Percentiles rank a stretch among this genome's conserved stretches.
phyloP scores from a whole-genome alignment of 352 stramenopile genomes.

The Phytophthora meadii region DNA sequence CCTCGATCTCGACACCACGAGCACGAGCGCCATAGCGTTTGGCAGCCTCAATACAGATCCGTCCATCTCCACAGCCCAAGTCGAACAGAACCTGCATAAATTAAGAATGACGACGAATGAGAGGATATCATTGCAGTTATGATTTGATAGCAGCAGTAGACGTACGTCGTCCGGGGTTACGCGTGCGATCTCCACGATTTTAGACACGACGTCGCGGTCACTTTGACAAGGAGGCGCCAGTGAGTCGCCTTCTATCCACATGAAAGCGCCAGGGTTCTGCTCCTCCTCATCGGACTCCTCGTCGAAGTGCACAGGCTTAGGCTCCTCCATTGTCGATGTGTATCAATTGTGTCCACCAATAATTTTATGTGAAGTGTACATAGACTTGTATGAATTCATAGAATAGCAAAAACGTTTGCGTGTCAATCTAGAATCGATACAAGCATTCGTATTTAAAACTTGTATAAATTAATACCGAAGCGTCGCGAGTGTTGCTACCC shows the following conservation, averaged over 20 bases:
- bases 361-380: neutral
- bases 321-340: slow-evolving; percentile 12
- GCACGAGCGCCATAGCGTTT: slow-evolving; percentile 48
- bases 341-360: neutral
- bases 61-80: slow-evolving; percentile 64
- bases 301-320: slow-evolving; percentile 36
- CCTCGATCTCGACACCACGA: slow-evolving; percentile 65
- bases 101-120: slow-evolving; percentile 10
- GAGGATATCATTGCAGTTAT: neutral
- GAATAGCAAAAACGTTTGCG: neutral
- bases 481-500: slow-evolving; percentile 8
- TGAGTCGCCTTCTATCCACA: slow-evolving; percentile 74
- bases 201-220: slow-evolving; percentile 60
- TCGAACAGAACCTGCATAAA: slow-evolving; percentile 51
- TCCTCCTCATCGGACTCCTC: slow-evolving; percentile 49
- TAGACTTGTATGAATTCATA: neutral
- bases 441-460: slow-evolving; percentile 1
- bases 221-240: slow-evolving; percentile 67
- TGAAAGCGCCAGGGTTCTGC: slow-evolving; percentile 52
- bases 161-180: slow-evolving; percentile 49
- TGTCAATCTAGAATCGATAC: neutral
- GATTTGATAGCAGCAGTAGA: neutral
- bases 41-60: slow-evolving; percentile 65
- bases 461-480: slow-evolving; percentile 25
- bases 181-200: slow-evolving; percentile 59